Percentiles rank a stretch among this genome's conserved stretches.
These are phyloP conservation scores for Zopfia rhizophila DNA, from an alignment of 2,329 filamentous ascomycete genomes.

Conservation along the genomic window DNA sequence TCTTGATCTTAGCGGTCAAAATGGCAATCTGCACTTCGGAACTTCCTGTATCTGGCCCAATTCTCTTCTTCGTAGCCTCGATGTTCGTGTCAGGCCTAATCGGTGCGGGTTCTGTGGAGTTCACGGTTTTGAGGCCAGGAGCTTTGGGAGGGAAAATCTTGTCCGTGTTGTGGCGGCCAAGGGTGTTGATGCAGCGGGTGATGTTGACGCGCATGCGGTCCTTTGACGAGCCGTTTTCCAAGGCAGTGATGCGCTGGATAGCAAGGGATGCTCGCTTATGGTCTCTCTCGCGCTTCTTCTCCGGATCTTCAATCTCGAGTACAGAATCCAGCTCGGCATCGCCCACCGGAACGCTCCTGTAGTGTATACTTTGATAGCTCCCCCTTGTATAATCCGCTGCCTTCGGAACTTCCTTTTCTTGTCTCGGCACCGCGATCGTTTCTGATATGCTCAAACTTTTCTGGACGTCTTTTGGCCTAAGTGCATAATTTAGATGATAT, in stretches of 20 bases:
- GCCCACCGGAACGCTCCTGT: conserved; percentile 10
- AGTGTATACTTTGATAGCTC: conserved; percentile 11
- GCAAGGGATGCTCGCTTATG: conserved; percentile 79
- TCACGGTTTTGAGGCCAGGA: conserved; percentile 56
- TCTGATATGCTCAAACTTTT: conserved; percentile 74
- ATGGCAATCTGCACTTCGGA: conserved; percentile 98
- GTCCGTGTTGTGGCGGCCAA: conserved; percentile 93
- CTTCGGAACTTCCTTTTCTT: conserved; percentile 19
- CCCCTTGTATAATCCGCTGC: too few species aligned
- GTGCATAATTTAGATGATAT: conserved; percentile 76
- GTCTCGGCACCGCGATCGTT: conserved; percentile 69
- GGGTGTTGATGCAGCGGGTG: conserved; percentile 82
- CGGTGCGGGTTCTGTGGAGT: conserved; percentile 53
- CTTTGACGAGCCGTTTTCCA: conserved; percentile 80
- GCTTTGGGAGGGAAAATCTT: conserved; percentile 70
- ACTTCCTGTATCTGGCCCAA: conserved; percentile 93
- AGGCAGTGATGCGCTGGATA: conserved; percentile 78
- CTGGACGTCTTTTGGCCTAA: conserved; percentile 74
- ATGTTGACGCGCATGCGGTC: conserved; percentile 86
- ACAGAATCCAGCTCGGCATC: conserved; percentile 13
- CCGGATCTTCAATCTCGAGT: conserved; percentile 32
- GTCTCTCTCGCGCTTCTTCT: conserved; percentile 40
- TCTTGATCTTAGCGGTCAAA: conserved; percentile 90
- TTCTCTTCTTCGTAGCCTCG: conserved; percentile 62
- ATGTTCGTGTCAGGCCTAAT: conserved; percentile 57